Evolutionary conservation across 495 filamentous ascomycete species (phyloP).

Genomic region (Tricharina praecox): DNA sequence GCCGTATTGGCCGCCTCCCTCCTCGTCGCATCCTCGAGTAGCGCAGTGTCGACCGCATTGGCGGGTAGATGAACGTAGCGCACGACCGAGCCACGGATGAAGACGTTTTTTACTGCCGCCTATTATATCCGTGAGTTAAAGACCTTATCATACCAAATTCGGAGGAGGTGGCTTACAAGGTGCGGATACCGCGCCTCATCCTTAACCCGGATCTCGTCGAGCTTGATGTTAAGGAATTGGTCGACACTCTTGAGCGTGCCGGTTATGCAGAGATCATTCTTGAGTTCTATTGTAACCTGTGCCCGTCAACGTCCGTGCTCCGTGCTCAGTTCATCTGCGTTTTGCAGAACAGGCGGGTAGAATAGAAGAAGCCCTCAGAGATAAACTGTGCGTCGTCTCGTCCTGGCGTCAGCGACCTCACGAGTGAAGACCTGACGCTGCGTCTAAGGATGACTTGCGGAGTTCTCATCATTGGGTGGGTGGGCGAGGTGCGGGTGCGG

Average conservation of each 20-base stretch:
- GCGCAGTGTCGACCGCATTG: slow-evolving; percentile 68
- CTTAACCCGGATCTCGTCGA: slow-evolving; percentile 80
- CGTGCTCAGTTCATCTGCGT: not conserved
- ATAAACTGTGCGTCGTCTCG: not conserved
- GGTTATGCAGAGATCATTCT: slow-evolving; percentile 93
- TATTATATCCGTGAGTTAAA: slow-evolving; percentile 16
- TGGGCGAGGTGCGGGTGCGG: not conserved
- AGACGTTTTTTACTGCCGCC: slow-evolving; percentile 93
- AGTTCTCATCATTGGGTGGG: slow-evolving; percentile 3
- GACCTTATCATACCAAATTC: not conserved
- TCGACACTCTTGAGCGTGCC: slow-evolving; percentile 92
- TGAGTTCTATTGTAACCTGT: slow-evolving; percentile 78
- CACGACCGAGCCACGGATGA: slow-evolving; percentile 91
- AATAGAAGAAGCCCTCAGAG: not conserved
- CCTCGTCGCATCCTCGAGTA: slow-evolving; percentile 90
- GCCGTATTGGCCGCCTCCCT: slow-evolving; percentile 33
- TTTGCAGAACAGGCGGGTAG: not conserved
- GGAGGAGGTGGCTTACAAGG: slow-evolving; percentile 38
- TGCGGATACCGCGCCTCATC: slow-evolving; percentile 90
- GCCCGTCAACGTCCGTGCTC: not conserved
- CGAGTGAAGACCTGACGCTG: not conserved
- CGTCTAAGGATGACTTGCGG: slow-evolving; percentile 6
- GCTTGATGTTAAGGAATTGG: slow-evolving; percentile 97
- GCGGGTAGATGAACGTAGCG: slow-evolving; percentile 85
- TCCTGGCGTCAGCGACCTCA: not conserved